Evolutionary conservation across 352 stramenopile species (phyloP), one percentile per base, ranked within the genome.

Genomic region (Aphanomyces invadans): DNA sequence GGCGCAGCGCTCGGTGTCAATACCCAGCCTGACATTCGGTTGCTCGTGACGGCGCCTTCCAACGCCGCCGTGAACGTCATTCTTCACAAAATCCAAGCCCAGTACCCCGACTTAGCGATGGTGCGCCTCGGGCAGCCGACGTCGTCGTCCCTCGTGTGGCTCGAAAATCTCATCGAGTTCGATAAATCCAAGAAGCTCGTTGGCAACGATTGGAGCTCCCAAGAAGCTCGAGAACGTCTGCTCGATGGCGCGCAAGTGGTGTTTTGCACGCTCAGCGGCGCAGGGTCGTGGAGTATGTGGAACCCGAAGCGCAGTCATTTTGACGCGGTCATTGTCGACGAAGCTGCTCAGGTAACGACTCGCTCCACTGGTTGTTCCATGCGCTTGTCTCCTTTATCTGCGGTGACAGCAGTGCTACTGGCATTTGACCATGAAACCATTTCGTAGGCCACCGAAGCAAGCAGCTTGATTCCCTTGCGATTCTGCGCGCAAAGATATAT

Each of bases 221-320:
- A 85, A 26, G 67, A 81, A 51, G 73, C 81, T 4, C 81, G 82
- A 1, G 79, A 91, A 68, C 73, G 74, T 25, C 85, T 93, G 28
- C 73, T 93, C 25, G 73, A 89, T 54, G 86, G 76, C 51, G 84
- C 82, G 4, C 84, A 93, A 71, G 79, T 93, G 55, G 82, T 93
- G 33, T 93, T 93, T 28, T 93, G 84, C 65, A 93, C 84, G 15
- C 75, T 93, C n/a, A 91, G 81, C 60, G 84, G 84, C 12, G 82
- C 84, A 4, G 84, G 84, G 3, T 93, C 82, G 0, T 74, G 86
- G 11, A 76, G 77, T 2, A 89, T 93, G 60, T 67, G 60, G 28
- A 51, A 69, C 31, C 46, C 57, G 15, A 39, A 44, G 36, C 62
- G 45, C 19, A 56, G 42, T 19, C 49, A 57, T 38, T 69, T 69